phyloP scores from a whole-genome alignment of 768 basidiomycete genomes.

The Tubosaeta brunneosetosa region DNA sequence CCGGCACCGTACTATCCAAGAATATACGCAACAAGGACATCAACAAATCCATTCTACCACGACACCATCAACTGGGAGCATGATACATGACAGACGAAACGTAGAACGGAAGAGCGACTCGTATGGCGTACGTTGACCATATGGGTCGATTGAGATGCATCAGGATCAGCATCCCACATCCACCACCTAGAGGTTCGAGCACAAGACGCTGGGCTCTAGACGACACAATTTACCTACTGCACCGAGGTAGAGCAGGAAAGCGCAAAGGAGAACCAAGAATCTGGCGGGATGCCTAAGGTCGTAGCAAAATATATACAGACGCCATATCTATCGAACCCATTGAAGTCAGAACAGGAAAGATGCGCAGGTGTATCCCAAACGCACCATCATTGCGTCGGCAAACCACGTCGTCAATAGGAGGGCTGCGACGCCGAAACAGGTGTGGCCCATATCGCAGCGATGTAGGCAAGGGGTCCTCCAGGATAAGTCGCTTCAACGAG shows the following conservation, averaged over 20 bases:
- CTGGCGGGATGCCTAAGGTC: background rate
- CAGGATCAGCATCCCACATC: too few species aligned
- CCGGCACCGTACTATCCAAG: too few species aligned
- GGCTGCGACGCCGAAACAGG: background rate
- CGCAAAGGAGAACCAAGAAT: background rate
- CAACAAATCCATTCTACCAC: too few species aligned
- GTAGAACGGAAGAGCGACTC: too few species aligned
- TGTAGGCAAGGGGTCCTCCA: background rate
- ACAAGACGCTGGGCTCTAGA: background rate
- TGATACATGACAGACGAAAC: too few species aligned
- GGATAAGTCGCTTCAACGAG: background rate
- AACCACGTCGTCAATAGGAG: background rate
- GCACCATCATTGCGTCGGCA: background rate
- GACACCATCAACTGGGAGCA: too few species aligned
- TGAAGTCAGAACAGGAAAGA: background rate
- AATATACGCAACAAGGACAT: too few species aligned
- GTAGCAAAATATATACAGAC: background rate
- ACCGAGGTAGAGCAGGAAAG: background rate
- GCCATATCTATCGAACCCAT: background rate
- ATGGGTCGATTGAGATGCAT: too few species aligned
- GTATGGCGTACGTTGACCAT: too few species aligned
- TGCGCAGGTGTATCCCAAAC: background rate
- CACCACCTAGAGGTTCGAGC: too few species aligned
- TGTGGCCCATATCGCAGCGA: background rate
- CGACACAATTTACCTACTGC: too few species aligned